Base-by-base conservation (phyloP, 129 eudicot species). In the Silybum marianum region DNA sequence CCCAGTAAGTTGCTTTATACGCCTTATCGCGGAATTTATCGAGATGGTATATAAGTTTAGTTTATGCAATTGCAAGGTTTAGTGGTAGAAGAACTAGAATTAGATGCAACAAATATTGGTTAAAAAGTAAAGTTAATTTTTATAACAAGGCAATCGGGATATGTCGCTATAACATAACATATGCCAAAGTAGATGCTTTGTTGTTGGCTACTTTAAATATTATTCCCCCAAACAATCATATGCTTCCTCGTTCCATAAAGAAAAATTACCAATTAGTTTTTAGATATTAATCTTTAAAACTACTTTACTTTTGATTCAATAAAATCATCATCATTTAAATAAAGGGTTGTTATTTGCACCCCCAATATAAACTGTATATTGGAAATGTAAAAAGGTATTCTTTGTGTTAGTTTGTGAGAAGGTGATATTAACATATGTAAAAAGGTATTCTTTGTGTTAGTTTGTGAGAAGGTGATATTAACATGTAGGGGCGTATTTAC, bases 181-280 rank as follows among this genome's bases (percentile, higher is more conserved):
- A 78, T 83, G 86, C 83, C 79, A 83, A 83, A 83, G 83, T n/a
- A 83, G 86, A 83, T 83, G 83, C 86, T 83, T 83, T 83, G 79
- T 83, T 83, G 79, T 78, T 71, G 83, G 75, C 83, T 78, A 40
- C 83, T 83, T 83, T 83, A 72, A 44, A 40, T 83, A 36, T 83
- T 83, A 83, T 83, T 83, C 86, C 69, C 69, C 62, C 44, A 78
- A 22, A 72, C 58, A 72, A 78, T 78, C 83, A 83, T 78, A 71
- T 74, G 48, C 86, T 83, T 72, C 79, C 74, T 78, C 30, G 71
- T 78, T 83, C 60, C 62, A 78, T 63, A 63, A 30, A 62, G 54
- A 62, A 58, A 51, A 40, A 40, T 60, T 34, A 78, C 16, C 74
- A 78, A 40, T 71, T 26, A 23, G 65, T 71, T 13, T 34, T 34